These are phyloP conservation scores for Periconia digitata DNA, from an alignment of 2,329 filamentous ascomycete species.

Conservation along the genomic window DNA sequence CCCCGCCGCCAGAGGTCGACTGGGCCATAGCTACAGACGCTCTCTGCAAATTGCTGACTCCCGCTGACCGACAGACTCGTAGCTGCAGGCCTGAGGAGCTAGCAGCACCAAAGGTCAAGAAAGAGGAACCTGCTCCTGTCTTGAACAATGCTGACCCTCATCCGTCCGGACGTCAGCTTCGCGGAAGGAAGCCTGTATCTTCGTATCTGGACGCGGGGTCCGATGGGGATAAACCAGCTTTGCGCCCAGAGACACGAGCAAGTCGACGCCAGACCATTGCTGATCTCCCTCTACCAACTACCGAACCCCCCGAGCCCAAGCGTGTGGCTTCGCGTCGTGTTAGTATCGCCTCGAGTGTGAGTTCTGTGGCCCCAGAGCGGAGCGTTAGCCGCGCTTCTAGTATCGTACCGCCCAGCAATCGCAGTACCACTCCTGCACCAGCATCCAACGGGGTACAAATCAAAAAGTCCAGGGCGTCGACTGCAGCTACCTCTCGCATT, in stretches of 20 bases:
- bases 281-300: conserved; percentile 31
- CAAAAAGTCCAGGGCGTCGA: conserved; percentile 61
- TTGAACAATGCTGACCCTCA: conserved; percentile 44
- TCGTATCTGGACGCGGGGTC: conserved; percentile 57
- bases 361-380: conserved; percentile 38
- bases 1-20: conserved; percentile 77
- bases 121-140: conserved; percentile 53
- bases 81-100: conserved; percentile 81
- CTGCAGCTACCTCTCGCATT: conserved; percentile 35
- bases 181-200: conserved; percentile 64
- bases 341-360: conserved; percentile 49
- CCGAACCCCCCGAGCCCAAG: conserved; percentile 22
- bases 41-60: conserved; percentile 79
- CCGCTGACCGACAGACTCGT: conserved; percentile 69
- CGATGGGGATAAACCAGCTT: conserved; percentile 33
- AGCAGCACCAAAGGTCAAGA: conserved; percentile 57
- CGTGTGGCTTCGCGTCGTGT: conserved; percentile 42
- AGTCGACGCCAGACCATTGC: conserved; percentile 45
- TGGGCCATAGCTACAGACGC: conserved; percentile 86
- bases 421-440: conserved; percentile 24
- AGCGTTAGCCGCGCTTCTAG: conserved; percentile 39
- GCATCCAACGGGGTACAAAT: conserved; percentile 48
- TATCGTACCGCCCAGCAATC: conserved; percentile 44
- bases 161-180: conserved; percentile 62
- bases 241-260: conserved; percentile 26